These are phyloP conservation scores for Tanacetum coccineum DNA, from an alignment of 129 eudicot genomes.

Conservation along the genomic window DNA sequence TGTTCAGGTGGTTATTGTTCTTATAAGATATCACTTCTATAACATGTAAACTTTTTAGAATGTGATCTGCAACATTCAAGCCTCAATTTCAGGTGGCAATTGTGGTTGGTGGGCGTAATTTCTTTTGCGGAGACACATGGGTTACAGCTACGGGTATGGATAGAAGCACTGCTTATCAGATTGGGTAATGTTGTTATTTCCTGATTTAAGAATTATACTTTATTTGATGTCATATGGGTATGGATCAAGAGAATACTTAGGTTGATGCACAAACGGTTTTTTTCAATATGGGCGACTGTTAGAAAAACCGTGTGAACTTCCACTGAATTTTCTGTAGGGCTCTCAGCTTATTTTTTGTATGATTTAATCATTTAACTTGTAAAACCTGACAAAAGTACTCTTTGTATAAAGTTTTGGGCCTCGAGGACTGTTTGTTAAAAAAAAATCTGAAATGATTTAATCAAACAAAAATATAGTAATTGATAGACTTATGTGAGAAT, in stretches of 20 bases:
- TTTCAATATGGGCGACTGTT: background rate
- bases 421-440: too few species aligned
- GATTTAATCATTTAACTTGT: too few species aligned
- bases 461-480: too few species aligned
- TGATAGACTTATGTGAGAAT: too few species aligned
- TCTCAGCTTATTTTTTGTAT: too few species aligned
- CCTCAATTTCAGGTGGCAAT: constrained; percentile 67
- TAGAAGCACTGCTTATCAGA: constrained; percentile 89
- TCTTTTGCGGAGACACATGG: constrained; percentile 97
- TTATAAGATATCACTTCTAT: constrained; percentile 10
- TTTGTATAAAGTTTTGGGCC: too few species aligned
- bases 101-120: constrained; percentile 98
- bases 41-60: background rate
- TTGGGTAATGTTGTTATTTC: constrained; percentile 51
- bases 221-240: background rate
- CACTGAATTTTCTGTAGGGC: background rate
- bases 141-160: constrained; percentile 76
- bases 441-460: too few species aligned
- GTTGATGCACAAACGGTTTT: too few species aligned
- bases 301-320: background rate
- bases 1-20: constrained; percentile 58
- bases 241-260: too few species aligned
- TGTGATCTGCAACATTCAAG: constrained; percentile 16
- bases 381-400: too few species aligned
- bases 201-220: background rate